Evolutionary conservation across 2,329 filamentous ascomycete genomes (phyloP).

Genomic region (Ilyonectria destructans): DNA sequence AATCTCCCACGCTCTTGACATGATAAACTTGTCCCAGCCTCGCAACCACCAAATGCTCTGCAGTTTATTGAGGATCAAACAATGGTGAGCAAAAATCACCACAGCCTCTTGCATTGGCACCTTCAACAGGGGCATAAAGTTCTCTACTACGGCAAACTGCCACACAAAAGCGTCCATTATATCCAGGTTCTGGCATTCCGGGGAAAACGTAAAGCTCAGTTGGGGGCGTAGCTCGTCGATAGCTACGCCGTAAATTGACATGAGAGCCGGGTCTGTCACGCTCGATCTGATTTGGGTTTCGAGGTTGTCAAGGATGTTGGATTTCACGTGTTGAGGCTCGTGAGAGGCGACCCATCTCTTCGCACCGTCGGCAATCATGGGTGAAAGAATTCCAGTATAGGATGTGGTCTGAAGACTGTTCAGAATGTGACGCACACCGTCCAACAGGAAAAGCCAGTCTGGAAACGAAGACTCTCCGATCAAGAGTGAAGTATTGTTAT

Average conservation of each 20-base stretch:
- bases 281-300: background rate
- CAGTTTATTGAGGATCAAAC: background rate
- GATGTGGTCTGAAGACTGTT: background rate
- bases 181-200: background rate
- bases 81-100: background rate
- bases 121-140: constrained; percentile 1
- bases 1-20: constrained; percentile 8
- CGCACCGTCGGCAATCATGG: background rate
- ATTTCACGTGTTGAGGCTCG: background rate
- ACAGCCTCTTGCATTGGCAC: background rate
- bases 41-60: background rate
- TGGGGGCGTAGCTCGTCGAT: background rate
- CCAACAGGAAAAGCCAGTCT: constrained; percentile 1
- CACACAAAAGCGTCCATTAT: constrained; percentile 10
- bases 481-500: background rate
- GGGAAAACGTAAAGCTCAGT: background rate
- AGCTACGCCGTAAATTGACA: background rate
- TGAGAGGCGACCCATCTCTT: background rate
- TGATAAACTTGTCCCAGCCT: constrained; percentile 2
- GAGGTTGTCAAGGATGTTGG: background rate
- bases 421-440: background rate
- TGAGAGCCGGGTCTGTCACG: background rate
- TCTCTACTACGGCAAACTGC: background rate
- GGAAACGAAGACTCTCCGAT: constrained; percentile 1
- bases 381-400: background rate